A percentile compares a stretch with the other conserved stretches of the same genome.
These are phyloP conservation scores for Hippophae tibetana DNA, from an alignment of 306 rosid species.

Conservation along the genomic window DNA sequence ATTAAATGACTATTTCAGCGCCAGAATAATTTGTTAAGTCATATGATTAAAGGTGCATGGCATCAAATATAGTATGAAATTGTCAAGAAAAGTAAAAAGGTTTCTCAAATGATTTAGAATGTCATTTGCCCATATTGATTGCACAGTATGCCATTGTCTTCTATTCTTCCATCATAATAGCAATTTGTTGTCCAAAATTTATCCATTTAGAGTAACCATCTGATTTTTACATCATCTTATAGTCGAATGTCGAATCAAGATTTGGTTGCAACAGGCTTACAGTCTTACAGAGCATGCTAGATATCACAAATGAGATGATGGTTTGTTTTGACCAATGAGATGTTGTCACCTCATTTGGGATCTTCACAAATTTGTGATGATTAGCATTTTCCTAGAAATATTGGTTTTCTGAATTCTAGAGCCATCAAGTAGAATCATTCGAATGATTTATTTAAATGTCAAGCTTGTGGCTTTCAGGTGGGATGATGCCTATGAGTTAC, in stretches of 20 bases:
- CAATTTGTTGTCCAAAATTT: background rate
- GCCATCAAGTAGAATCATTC: background rate
- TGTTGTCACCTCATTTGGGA: too few relatives aligned
- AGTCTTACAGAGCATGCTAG: too few relatives aligned
- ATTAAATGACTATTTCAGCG: too few relatives aligned
- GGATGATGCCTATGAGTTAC: conserved; percentile 63
- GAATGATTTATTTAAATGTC: conserved; percentile 16
- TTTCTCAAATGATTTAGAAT: background rate
- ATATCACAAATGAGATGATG: too few relatives aligned
- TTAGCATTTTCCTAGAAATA: background rate
- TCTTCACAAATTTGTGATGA: background rate
- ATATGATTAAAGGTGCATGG: background rate
- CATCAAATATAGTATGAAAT: background rate
- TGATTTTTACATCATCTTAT: too few relatives aligned
- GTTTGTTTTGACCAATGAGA: too few relatives aligned
- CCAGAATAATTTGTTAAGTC: background rate
- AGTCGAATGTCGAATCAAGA: too few relatives aligned
- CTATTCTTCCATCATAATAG: background rate
- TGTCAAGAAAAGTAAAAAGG: background rate
- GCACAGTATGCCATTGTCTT: background rate
- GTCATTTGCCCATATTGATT: background rate
- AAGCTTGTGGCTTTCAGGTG: conserved; percentile 44
- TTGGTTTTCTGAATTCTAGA: background rate
- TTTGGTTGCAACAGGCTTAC: too few relatives aligned
- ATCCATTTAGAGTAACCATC: background rate